Percentiles rank a stretch among this genome's conserved stretches.
Evolutionary conservation across 169 alveolate species (phyloP).

Genomic region (Plasmodium knowlesi): DNA sequence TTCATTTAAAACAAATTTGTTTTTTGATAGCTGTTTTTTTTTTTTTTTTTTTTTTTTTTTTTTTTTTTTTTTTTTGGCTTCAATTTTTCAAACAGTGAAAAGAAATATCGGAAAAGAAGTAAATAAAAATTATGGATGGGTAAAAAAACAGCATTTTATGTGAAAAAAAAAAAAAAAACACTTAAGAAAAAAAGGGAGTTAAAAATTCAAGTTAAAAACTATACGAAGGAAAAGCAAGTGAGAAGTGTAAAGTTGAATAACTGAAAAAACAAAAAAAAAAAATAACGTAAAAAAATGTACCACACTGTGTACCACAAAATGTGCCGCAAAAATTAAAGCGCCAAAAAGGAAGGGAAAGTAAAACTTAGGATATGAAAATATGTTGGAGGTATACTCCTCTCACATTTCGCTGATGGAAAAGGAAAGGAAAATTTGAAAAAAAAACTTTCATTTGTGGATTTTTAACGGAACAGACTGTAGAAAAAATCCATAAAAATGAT

Average conservation of each 20-base stretch:
- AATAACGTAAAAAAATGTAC: not conserved
- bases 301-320: not conserved
- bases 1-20: not conserved
- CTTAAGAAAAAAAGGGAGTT: not conserved
- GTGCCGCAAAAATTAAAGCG: not conserved
- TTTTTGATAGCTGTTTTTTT: constrained; percentile 14
- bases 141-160: not conserved
- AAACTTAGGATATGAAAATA: not conserved
- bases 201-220: not conserved
- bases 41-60: not conserved
- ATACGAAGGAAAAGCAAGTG: not conserved
- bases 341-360: not conserved
- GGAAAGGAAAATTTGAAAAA: not conserved
- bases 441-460: not conserved
- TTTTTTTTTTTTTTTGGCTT: not conserved
- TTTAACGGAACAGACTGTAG: not conserved
- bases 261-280: not conserved
- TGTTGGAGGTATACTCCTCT: not conserved
- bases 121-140: not conserved
- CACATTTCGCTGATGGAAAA: not conserved
- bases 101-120: not conserved
- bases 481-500: not conserved
- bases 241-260: not conserved
- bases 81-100: not conserved
- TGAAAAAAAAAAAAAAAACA: not conserved